phyloP scores from a whole-genome alignment of 2,329 filamentous ascomycete species.

The Lasiodiplodia sp. region DNA sequence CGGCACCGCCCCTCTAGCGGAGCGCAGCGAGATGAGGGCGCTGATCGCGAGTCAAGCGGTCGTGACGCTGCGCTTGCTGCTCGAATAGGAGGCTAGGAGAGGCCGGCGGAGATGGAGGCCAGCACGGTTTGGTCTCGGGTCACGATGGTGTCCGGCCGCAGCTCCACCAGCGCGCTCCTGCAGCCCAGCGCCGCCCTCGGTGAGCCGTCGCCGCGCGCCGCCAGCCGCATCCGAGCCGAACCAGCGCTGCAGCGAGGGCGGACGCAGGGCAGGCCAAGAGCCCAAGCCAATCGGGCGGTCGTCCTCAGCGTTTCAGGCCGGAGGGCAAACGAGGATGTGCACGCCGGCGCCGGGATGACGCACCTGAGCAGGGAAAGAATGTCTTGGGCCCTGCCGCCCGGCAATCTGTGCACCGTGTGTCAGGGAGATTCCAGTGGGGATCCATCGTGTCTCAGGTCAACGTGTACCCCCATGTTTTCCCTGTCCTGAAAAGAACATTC shows the following conservation, averaged over 20 bases:
- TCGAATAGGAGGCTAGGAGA: slow-evolving; percentile 24
- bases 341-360: slow-evolving; percentile 28
- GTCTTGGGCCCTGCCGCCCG: slow-evolving; percentile 22
- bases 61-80: background rate
- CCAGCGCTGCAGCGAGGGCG: slow-evolving; percentile 1
- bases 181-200: slow-evolving; percentile 1
- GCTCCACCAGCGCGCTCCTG: background rate
- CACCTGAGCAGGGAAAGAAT: slow-evolving; percentile 24
- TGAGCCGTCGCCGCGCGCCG: background rate
- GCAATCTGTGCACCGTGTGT: slow-evolving; percentile 26
- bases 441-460: slow-evolving; percentile 31
- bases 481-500: slow-evolving; percentile 28
- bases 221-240: slow-evolving; percentile 1
- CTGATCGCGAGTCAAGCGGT: slow-evolving; percentile 22
- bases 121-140: background rate
- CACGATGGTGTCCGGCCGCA: slow-evolving; percentile 13
- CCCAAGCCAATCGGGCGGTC: slow-evolving; percentile 24
- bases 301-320: slow-evolving; percentile 26
- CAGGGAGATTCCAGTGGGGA: slow-evolving; percentile 31
- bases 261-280: slow-evolving; percentile 22
- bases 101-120: slow-evolving; percentile 6
- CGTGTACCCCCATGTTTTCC: slow-evolving; percentile 30
- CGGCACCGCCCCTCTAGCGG: background rate
- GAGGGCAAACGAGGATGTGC: slow-evolving; percentile 25
- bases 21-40: slow-evolving; percentile 22